Evolutionary conservation across 805 yeast species (phyloP), one percentile per base, ranked within the genome.

Genomic region (Phaffomyces antillensis): DNA sequence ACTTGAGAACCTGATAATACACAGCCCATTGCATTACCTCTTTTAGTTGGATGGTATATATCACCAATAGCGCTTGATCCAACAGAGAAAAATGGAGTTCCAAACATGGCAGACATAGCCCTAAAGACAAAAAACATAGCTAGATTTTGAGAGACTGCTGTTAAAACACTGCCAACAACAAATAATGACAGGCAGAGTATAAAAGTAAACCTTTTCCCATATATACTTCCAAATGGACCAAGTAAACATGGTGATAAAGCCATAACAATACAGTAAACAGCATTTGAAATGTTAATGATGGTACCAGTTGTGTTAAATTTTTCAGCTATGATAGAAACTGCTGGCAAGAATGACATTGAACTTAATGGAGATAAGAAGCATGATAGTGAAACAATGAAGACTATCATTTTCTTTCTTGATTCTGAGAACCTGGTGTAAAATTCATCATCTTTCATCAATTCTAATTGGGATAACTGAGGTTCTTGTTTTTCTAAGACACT

Each of bases 81-180:
- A 26, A 76, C 65, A 34, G 75, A 62, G 59, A 77, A 76, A 47
- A 76, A 76, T 0, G 78, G 67, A 2, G 82, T 75, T 6, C 81
- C 83, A 53, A 73, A 71, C 10, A 78, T 52, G 0, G 78, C 82
- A n/a, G 73, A 62, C 12, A 70, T 42, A 5, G 73, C 66, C 53
- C 83, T 59, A 48, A 76, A 76, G 0, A 77, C 63, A 42, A 67
- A 74, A 55, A 76, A 77, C 78, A 75, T 76, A 5, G 77, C 73
- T 36, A 78, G 53, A 50, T 78, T 70, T 28, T 63, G 73, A 2
- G 81, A 71, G 2, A 71, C 66, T 0, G 77, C 81, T 7, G 71
- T 71, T 5, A 70, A 45, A 5, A 63, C 43, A 17, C 61, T 53
- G 5, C 63, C 55, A 15, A 64, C 34, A 10, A 58, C 44, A 30